Base-by-base conservation (phyloP, 2,329 filamentous ascomycete genomes). In the Hymenoscyphus salicellus region DNA sequence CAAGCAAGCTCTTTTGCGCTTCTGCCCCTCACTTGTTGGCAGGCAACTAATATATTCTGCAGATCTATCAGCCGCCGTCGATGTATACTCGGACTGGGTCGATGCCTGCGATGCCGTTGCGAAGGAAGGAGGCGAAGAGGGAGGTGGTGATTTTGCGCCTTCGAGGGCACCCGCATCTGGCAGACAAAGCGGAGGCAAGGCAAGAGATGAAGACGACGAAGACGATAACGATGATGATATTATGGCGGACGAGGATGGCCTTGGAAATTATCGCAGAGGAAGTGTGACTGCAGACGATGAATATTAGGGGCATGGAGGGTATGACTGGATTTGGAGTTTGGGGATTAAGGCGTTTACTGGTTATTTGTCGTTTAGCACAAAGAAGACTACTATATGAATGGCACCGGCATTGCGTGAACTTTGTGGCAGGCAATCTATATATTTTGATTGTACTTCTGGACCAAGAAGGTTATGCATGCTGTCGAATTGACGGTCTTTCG, bases 31-130 rank as follows among this genome's bases (percentile, higher is more conserved):
- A 97, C 97, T 77, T 96, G 93, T 96, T 72, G 87, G 78, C 28
- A n/a, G 23, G 23, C 55, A 11, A 55, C 70, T 74, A 55, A 70
- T 57, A 32, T 16, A 38, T 56, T 66, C 11, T 10, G 16, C 67
- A 96, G 92, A 96, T 77, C 87, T 98, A 30, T 96, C 92, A 30
- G 91, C 91, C 16, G 86, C 92, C 0, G 93, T 99, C 57, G 95
- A 99, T 76, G 94, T 99, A 7, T 99, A 99, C 75, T 91, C 92
- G 38, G 95, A 98, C 78, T 99, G 95, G 95, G 92, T 99, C 68
- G 95, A 99, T 79, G 95, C 95, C n/a, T 91, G 89, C 75, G 89
- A 92, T 74, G 83, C 86, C 5, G 88, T 91, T 59, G 88, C 88
- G 17, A 88, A 90, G 73, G 82, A 87, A 66, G 81, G 82, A 23